These are phyloP conservation scores for Aspergillus pseudoglaucus DNA, from an alignment of 2,329 filamentous ascomycete species.

Conservation along the genomic window DNA sequence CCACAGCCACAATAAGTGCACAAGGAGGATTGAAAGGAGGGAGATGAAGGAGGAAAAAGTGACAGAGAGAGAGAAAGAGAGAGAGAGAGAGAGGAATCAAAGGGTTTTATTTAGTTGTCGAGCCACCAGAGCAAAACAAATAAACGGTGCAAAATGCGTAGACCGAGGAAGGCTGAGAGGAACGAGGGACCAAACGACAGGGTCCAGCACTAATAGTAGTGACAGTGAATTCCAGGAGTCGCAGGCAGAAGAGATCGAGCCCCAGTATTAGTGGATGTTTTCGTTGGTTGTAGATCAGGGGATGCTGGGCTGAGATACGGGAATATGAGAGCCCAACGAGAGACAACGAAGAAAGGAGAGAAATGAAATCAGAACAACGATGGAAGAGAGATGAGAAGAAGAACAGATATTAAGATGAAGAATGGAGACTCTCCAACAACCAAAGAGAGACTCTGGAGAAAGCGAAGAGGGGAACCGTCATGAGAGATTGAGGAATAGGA, in stretches of 20 bases:
- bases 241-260: constrained; percentile 10
- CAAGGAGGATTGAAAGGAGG: neutral
- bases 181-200: neutral
- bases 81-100: too few species aligned
- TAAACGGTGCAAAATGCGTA: too few species aligned
- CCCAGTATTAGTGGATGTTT: too few species aligned
- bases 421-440: neutral
- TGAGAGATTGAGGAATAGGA: constrained; percentile 12
- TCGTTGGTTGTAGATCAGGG: too few species aligned
- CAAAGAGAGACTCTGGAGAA: constrained; percentile 12
- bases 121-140: too few species aligned
- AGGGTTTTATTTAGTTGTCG: too few species aligned
- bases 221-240: constrained; percentile 1
- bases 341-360: neutral
- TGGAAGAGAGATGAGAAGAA: neutral
- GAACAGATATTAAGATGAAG: constrained; percentile 4
- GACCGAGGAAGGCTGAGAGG: neutral
- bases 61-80: constrained; percentile 1
- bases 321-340: neutral
- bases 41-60: constrained; percentile 4
- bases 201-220: neutral
- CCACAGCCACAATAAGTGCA: constrained; percentile 18
- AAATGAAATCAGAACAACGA: constrained; percentile 7
- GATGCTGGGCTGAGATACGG: neutral
- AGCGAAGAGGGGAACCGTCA: constrained; percentile 15